Evolutionary conservation across 305 asterid species (phyloP).

Genomic region (Nicotiana rustica): DNA sequence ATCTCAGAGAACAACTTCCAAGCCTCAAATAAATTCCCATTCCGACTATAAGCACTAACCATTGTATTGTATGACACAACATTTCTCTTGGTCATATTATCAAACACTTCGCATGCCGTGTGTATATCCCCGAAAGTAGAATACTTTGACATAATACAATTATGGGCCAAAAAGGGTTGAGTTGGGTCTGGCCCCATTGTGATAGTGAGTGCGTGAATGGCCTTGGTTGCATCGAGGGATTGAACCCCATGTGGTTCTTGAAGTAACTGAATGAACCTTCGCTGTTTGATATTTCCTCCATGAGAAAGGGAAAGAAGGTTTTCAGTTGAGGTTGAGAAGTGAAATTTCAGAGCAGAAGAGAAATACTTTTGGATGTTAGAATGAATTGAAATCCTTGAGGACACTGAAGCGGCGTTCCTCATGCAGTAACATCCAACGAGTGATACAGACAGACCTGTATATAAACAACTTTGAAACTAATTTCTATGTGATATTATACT

Average conservation of each 20-base stretch:
- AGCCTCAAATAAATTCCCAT: constrained; percentile 49
- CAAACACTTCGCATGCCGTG: constrained; percentile 60
- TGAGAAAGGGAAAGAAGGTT: constrained; percentile 43
- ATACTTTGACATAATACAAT: constrained; percentile 48
- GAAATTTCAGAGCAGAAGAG: constrained; percentile 24
- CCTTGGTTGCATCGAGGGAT: constrained; percentile 48
- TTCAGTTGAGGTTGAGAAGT: constrained; percentile 33
- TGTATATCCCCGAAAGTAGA: constrained; percentile 39
- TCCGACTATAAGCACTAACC: constrained; percentile 53
- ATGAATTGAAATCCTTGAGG: constrained; percentile 28
- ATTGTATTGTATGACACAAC: constrained; percentile 62
- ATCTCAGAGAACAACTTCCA: constrained; percentile 55
- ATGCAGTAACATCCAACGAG: constrained; percentile 22
- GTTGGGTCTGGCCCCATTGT: constrained; percentile 49
- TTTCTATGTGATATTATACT: too few species aligned
- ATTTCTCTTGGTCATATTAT: constrained; percentile 58
- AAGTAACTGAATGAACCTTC: constrained; percentile 44
- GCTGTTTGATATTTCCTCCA: constrained; percentile 49
- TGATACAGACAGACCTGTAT: too few species aligned
- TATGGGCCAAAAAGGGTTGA: constrained; percentile 61
- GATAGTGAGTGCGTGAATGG: constrained; percentile 60
- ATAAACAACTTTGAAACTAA: too few species aligned
- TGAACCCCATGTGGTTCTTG: constrained; percentile 50
- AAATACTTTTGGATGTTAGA: neutral
- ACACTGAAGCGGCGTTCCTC: constrained; percentile 25